phyloP scores from a whole-genome alignment of 371 early-diverging fungal genomes.

The Entomophthora muscae region DNA sequence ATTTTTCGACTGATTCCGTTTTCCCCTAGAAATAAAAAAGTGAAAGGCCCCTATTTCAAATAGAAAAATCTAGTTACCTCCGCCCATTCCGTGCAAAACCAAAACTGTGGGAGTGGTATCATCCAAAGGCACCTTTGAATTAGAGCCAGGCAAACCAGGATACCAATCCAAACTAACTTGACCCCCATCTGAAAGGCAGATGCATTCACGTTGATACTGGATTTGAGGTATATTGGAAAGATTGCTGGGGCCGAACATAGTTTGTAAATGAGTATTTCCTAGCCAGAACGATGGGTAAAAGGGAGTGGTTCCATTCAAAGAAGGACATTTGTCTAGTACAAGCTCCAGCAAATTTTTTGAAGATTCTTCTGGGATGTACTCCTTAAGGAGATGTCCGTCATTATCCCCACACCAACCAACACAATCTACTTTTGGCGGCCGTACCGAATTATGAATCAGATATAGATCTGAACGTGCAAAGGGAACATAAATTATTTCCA shows the following conservation, averaged over 20 bases:
- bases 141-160: background rate
- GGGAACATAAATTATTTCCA: background rate
- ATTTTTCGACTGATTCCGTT: too few relatives aligned
- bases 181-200: background rate
- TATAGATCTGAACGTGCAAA: background rate
- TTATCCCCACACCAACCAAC: background rate
- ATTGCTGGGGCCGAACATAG: background rate
- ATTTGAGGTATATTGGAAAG: background rate
- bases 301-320: background rate
- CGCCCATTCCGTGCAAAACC: constrained; percentile 4
- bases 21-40: too few relatives aligned
- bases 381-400: background rate
- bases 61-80: constrained; percentile 7
- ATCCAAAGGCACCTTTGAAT: background rate
- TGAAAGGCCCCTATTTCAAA: too few relatives aligned
- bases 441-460: background rate
- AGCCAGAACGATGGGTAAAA: background rate
- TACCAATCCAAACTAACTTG: constrained; percentile 4
- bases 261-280: constrained; percentile 1
- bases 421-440: background rate
- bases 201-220: background rate
- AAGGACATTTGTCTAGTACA: background rate
- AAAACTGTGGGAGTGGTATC: background rate
- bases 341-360: background rate
- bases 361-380: background rate